These are phyloP conservation scores for Phlegmacium glaucopus DNA, from an alignment of 768 basidiomycete genomes.

Conservation along the genomic window DNA sequence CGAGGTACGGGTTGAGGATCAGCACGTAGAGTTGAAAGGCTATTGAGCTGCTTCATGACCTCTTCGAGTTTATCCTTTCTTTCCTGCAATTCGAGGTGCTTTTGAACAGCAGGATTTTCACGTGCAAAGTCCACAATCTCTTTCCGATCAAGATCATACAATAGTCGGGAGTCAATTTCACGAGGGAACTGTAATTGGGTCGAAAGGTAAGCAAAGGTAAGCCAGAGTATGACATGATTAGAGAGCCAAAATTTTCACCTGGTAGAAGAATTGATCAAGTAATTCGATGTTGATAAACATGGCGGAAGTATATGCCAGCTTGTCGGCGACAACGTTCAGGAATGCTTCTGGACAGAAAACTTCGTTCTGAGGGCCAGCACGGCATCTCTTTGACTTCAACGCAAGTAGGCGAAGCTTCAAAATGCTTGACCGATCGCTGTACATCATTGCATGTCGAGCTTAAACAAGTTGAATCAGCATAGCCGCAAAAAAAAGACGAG, in stretches of 20 bases:
- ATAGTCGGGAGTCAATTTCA: slow-evolving; percentile 90
- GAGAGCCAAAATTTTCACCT: slow-evolving; percentile 46
- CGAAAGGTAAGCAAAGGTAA: neutral
- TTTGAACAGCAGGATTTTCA: slow-evolving; percentile 87
- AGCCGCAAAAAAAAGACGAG: neutral
- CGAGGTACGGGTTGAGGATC: slow-evolving; percentile 75
- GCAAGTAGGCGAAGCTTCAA: slow-evolving; percentile 85
- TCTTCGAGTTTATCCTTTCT: slow-evolving; percentile 97
- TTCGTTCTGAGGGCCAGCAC: slow-evolving; percentile 82
- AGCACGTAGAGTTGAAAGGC: slow-evolving; percentile 82
- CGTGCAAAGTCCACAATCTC: slow-evolving; percentile 91
- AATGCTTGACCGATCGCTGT: slow-evolving; percentile 75
- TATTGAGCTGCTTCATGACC: slow-evolving; percentile 95
- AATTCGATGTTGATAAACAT: slow-evolving; percentile 99
- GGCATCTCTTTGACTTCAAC: slow-evolving; percentile 86
- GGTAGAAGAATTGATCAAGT: slow-evolving; percentile 98
- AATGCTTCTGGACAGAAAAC: slow-evolving; percentile 95
- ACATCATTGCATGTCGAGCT: slow-evolving; percentile 93
- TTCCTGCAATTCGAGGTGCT: slow-evolving; percentile 91
- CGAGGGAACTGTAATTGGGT: slow-evolving; percentile 79
- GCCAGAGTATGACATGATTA: too few relatives aligned
- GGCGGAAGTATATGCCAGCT: slow-evolving; percentile 91
- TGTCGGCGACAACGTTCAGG: slow-evolving; percentile 94
- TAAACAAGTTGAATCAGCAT: slow-evolving; percentile 11
- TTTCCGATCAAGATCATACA: slow-evolving; percentile 89